Evolutionary conservation across 768 basidiomycete species (phyloP), one percentile per base, ranked within the genome.

Genomic region (Rhodotorula graminis): DNA sequence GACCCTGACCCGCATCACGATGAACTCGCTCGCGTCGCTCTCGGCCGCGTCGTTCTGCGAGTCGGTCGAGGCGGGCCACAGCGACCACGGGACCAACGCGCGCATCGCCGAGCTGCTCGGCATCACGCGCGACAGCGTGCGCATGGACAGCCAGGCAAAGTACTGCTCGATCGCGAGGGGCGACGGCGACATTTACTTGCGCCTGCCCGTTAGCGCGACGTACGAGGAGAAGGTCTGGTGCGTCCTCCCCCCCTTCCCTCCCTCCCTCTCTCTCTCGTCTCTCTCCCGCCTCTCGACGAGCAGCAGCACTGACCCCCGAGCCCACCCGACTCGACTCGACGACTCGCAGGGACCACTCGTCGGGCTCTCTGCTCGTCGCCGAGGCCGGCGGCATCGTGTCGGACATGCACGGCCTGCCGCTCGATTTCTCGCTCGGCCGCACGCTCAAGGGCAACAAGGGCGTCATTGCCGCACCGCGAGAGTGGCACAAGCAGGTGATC

Each of bases 121-220:
- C 3, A 85, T 96, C 66, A 87, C 87, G 27, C 82, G 85, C 3
- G 80, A 85, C 0, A 88, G 90, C 16, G 84, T 88, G 25, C 85
- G 92, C 29, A 96, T 98, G 93, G 95, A 98, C 80, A 91, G 90
- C 80, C 94, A 97, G 81, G 93, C 93, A 3, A 99, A 98, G 82
- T 98, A 98, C 76, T 87, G 89, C 44, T 88, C 88, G 78, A 86
- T 98, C 23, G 87, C 88, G 10, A 83, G 94, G 55, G 93, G 94
- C 0, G 90, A 95, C 67, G 93, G 93, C 1, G 88, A 88, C 2
- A 86, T 87, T 49, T 95, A 93, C 79, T 82, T 92, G 56, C 84
- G 91, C 15, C 88, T 92, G 85, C 91, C 91, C 0, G 88, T 88
- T 6, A 69, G 75, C 1, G 87, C 87, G 11, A 90, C 88, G 4